These are phyloP conservation scores for Dendrobium nobile DNA, from an alignment of 106 monocot genomes.

Conservation along the genomic window DNA sequence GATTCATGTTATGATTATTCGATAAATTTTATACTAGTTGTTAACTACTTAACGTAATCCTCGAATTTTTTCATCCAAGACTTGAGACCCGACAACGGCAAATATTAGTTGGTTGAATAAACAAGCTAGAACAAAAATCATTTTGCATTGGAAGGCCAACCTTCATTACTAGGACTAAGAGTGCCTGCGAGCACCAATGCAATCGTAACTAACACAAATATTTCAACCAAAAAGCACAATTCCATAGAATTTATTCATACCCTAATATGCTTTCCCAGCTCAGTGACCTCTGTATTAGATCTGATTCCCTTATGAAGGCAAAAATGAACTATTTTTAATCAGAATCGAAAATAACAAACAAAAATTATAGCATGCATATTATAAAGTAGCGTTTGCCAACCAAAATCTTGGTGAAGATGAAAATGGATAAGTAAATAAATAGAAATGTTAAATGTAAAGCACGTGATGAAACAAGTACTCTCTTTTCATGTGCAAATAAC, in stretches of 20 bases:
- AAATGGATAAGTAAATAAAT: not conserved
- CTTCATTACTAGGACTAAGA: not conserved
- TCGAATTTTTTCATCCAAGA: too few relatives aligned
- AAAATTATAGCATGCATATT: not conserved
- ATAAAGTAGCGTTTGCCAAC: not conserved
- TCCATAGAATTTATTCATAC: not conserved
- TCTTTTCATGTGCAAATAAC: not conserved
- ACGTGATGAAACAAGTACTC: not conserved
- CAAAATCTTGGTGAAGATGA: not conserved
- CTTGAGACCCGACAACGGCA: too few relatives aligned
- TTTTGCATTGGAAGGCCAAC: not conserved
- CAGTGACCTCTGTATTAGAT: not conserved
- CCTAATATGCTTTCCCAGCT: not conserved
- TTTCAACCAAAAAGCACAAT: not conserved
- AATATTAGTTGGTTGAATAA: not conserved
- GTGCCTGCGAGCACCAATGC: not conserved
- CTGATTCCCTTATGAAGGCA: not conserved
- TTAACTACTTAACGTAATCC: too few relatives aligned
- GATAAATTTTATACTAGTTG: too few relatives aligned
- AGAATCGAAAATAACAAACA: not conserved
- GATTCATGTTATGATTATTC: too few relatives aligned
- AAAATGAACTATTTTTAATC: not conserved
- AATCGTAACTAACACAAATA: not conserved
- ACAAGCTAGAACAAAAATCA: not conserved
- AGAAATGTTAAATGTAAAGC: not conserved